Evolutionary conservation across 805 yeast genomes (phyloP).

Genomic region (Kodamaea laetipori): DNA sequence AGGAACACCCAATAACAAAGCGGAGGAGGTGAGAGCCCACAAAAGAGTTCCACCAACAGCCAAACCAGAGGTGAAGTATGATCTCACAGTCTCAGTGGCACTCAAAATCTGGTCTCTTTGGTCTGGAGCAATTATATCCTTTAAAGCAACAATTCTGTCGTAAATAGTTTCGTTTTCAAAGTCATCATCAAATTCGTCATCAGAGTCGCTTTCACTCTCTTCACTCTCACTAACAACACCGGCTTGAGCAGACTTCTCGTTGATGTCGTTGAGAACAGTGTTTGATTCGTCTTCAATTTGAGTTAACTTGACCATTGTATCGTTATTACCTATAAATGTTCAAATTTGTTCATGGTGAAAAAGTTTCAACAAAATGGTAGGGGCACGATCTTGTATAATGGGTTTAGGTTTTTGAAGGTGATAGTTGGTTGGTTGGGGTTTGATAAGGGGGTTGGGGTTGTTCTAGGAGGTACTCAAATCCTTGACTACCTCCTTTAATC

Average conservation of each 20-base stretch:
- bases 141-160: conserved; percentile 89
- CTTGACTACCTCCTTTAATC: too few relatives aligned
- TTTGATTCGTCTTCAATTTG: conserved; percentile 63
- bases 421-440: too few relatives aligned
- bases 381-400: conserved; percentile 3
- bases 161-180: conserved; percentile 75
- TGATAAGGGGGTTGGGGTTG: too few relatives aligned
- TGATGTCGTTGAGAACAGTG: conserved; percentile 18
- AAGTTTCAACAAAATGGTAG: conserved; percentile 10
- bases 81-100: conserved; percentile 31
- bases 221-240: conserved; percentile 41
- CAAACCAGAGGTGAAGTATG: conserved; percentile 45
- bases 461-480: too few relatives aligned
- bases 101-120: conserved; percentile 58
- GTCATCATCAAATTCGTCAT: conserved; percentile 58
- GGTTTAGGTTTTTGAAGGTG: too few relatives aligned
- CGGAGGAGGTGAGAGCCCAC: conserved; percentile 85
- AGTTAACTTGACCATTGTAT: conserved; percentile 70
- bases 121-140: conserved; percentile 87
- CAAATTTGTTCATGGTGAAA: conserved; percentile 2
- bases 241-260: conserved; percentile 36
- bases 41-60: conserved; percentile 70
- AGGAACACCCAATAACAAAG: conserved; percentile 89
- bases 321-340: neutral
- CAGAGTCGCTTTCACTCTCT: conserved; percentile 48